A percentile compares a stretch with the other conserved stretches of the same genome.
Evolutionary conservation across 192 early-diverging fungal genomes (phyloP).

Genomic region (Lunasporangiospora selenospora): DNA sequence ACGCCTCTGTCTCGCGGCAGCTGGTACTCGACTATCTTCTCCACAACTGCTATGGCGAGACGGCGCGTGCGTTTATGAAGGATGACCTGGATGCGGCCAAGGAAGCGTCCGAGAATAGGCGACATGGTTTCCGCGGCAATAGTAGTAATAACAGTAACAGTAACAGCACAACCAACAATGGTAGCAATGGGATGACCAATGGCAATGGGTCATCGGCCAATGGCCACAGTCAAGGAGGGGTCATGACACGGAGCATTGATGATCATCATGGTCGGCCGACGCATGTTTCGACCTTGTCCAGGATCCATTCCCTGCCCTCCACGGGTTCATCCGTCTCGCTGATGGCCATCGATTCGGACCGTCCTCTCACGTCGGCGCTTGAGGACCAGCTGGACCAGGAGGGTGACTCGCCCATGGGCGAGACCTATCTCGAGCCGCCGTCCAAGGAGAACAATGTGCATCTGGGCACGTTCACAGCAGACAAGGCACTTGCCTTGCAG

Average conservation of each 20-base stretch:
- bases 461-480: slow-evolving; percentile 18
- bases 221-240: slow-evolving; percentile 12
- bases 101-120: slow-evolving; percentile 18
- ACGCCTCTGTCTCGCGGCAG: slow-evolving; percentile 50
- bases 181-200: slow-evolving; percentile 2
- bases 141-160: slow-evolving; percentile 6
- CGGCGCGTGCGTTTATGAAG: slow-evolving; percentile 64
- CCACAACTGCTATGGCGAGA: slow-evolving; percentile 72
- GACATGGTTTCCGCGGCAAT: slow-evolving; percentile 6
- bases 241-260: slow-evolving; percentile 41
- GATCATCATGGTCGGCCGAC: too few species aligned
- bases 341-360: too few species aligned
- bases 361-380: too few species aligned
- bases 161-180: slow-evolving; percentile 1
- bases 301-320: too few species aligned
- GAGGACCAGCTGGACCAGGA: slow-evolving; percentile 31
- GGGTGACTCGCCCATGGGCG: slow-evolving; percentile 46
- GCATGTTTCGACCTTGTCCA: too few species aligned
- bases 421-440: slow-evolving; percentile 20
- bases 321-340: too few species aligned
- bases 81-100: slow-evolving; percentile 46
- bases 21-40: slow-evolving; percentile 72
- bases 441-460: neutral
- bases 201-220: slow-evolving; percentile 1
- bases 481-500: slow-evolving; percentile 30